A percentile compares a stretch with the other conserved stretches of the same genome.
phyloP scores from a whole-genome alignment of 371 early-diverging fungal species.

The Globomyces sp. region DNA sequence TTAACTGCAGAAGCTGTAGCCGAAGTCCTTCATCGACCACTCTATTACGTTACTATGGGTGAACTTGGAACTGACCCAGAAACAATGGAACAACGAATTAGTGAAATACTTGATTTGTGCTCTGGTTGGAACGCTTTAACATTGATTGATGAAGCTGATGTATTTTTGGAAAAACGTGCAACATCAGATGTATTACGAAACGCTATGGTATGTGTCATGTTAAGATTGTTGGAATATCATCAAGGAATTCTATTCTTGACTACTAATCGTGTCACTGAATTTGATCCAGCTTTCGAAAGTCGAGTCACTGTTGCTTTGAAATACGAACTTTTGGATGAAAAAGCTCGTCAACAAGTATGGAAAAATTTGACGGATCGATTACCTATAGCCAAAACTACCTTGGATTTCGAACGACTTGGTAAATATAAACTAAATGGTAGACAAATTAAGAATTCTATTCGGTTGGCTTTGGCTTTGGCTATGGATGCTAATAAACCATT shows the following conservation, averaged over 20 bases:
- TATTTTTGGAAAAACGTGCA: constrained; percentile 48
- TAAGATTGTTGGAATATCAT: constrained; percentile 54
- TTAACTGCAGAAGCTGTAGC: constrained; percentile 72
- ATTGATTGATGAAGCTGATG: constrained; percentile 56
- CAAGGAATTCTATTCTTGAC: constrained; percentile 56
- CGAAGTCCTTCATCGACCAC: constrained; percentile 47
- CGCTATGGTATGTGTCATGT: constrained; percentile 57
- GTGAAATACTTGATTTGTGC: constrained; percentile 47
- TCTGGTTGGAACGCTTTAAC: constrained; percentile 52
- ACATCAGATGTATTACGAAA: constrained; percentile 44
- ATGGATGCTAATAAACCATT: constrained; percentile 25
- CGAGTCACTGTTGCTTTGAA: constrained; percentile 50
- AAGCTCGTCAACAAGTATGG: constrained; percentile 51
- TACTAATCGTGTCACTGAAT: constrained; percentile 50
- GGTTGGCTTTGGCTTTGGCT: constrained; percentile 46
- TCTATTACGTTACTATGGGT: constrained; percentile 56
- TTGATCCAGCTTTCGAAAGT: constrained; percentile 52
- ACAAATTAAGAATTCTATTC: constrained; percentile 53
- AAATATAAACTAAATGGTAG: constrained; percentile 47
- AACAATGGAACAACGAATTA: constrained; percentile 46
- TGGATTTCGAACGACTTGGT: constrained; percentile 36
- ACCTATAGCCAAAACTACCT: constrained; percentile 19
- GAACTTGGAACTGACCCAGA: constrained; percentile 52
- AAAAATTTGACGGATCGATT: constrained; percentile 40
- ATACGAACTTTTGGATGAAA: constrained; percentile 38